Base-by-base conservation (phyloP, 495 filamentous ascomycete species). In the Antarctomyces pellizariae region DNA sequence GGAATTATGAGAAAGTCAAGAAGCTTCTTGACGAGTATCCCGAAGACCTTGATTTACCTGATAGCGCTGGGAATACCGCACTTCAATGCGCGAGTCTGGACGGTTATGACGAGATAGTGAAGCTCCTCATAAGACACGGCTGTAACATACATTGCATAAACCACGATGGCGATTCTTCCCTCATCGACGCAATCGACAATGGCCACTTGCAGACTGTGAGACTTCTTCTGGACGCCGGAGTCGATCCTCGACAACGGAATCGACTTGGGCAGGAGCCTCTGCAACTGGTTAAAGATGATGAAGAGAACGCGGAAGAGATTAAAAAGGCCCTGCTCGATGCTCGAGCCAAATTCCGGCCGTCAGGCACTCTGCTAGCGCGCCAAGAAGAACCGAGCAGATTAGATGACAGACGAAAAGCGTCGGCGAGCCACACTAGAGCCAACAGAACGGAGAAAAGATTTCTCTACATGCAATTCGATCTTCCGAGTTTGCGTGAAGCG, bases 151-250 rank as follows among this genome's bases (percentile, higher is more conserved):
- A 92, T 35, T 63, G 61, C 26, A 54, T 62, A 26, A 79, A 77
- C 41, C 74, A 82, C 25, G 77, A 91, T 38, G 74, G 73, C 42
- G 86, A 97, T 36, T 92, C 86, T 0, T 89, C 86, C 11, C 57
- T 97, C 17, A 75, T 95, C 22, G 86, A 97, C 54, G 86, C 86
- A 0, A 75, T 92, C 15, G 84, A 93, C 37, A 95, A 95, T 41
- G 75, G 79, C 1, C 77, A 95, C 41, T 43, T 89, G 3, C 77
- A 73, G n/a, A 80, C 93, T 7, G 79, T 97, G 11, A 76, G 71
- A 41, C 55, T 89, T 7, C 49, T 93, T 15, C 59, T 97, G 5
- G 66, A 72, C 17, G 75, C 76, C 13, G 79, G 82, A 16, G 80
- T 83, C 4, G 83, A 97, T 38, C 89, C 86, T 11, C 70, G 76